Evolutionary conservation across 2,329 filamentous ascomycete species (phyloP).

Genomic region (Clonostachys sp.): DNA sequence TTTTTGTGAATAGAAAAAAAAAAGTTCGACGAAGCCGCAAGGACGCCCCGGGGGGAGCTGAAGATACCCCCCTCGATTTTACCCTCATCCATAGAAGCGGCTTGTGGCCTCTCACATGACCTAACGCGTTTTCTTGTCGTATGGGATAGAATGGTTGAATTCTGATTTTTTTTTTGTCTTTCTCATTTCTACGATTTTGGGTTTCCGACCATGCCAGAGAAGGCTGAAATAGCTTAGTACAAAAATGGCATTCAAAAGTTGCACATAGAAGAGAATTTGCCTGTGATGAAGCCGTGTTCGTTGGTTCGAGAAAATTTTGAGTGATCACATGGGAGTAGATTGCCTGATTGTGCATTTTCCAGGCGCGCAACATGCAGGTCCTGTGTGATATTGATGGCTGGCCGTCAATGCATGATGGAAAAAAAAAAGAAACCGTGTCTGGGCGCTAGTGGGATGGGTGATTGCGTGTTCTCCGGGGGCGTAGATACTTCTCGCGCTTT

Average conservation of each 20-base stretch:
- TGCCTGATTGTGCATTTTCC: no score
- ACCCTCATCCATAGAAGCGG: neutral
- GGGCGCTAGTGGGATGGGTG: no score
- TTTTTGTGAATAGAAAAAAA: neutral
- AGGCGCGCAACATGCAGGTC: no score
- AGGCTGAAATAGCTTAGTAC: neutral
- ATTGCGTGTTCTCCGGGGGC: no score
- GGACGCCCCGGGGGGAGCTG: neutral
- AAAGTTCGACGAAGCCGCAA: neutral
- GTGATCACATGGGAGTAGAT: no score
- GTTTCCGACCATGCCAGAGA: neutral
- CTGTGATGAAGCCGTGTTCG: no score
- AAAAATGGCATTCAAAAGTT: neutral
- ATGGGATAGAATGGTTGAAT: constrained; percentile 1
- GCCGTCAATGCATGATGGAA: neutral
- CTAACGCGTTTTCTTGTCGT: neutral
- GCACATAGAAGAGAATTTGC: no score
- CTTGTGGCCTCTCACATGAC: neutral
- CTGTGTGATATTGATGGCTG: neutral
- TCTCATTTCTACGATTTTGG: neutral
- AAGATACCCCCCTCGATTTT: no score
- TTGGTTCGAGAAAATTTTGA: no score
- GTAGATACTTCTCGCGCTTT: no score
- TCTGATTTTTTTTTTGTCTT: neutral
- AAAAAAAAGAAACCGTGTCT: no score